phyloP scores from a whole-genome alignment of 176 grass and related monocot genomes.

The Oryza punctata region DNA sequence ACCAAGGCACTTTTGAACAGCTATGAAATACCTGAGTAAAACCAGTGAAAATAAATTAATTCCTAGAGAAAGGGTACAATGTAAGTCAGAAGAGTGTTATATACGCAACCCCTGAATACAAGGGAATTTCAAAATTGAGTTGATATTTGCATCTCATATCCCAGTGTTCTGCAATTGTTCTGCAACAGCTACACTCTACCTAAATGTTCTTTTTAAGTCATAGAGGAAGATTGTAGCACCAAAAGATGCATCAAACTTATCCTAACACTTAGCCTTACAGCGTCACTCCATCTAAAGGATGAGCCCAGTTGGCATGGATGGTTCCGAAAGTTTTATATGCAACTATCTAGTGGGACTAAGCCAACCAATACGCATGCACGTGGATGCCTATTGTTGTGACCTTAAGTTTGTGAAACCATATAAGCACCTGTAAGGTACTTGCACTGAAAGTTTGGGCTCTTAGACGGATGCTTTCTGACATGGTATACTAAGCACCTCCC shows the following conservation, averaged over 20 bases:
- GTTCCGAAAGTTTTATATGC: too few relatives aligned
- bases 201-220: not conserved
- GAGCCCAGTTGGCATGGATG: too few relatives aligned
- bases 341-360: too few relatives aligned
- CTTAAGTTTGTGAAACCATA: not conserved
- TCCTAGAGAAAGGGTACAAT: slow-evolving; percentile 13
- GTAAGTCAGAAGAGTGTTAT: not conserved
- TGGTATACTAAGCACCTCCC: not conserved
- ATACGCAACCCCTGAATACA: not conserved
- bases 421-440: not conserved
- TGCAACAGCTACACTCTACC: slow-evolving; percentile 1
- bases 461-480: not conserved
- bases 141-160: not conserved
- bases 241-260: not conserved
- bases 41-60: slow-evolving; percentile 22
- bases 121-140: slow-evolving; percentile 26
- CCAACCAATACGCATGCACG: too few relatives aligned
- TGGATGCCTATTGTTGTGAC: not conserved
- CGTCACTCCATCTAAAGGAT: not conserved
- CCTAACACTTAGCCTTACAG: not conserved
- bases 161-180: not conserved
- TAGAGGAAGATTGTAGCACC: slow-evolving; percentile 24
- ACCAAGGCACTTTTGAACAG: slow-evolving; percentile 85
- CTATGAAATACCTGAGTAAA: slow-evolving; percentile 79
- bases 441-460: not conserved